phyloP scores from a whole-genome alignment of 2,329 filamentous ascomycete species.

The Lasiodiplodia sp. region DNA sequence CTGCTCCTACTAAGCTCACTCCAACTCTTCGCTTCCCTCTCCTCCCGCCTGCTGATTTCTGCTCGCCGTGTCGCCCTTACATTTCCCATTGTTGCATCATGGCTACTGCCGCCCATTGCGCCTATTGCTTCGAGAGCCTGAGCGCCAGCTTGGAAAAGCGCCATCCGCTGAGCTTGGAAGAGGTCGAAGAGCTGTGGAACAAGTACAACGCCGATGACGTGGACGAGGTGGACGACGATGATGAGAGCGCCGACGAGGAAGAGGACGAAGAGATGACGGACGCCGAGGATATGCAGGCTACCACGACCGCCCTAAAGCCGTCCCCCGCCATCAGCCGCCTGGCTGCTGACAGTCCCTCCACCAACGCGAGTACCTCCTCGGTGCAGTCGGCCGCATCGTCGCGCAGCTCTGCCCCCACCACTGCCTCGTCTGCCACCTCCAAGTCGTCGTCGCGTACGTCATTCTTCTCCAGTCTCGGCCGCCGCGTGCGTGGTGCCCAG shows the following conservation, averaged over 20 bases:
- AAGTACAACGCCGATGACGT: slow-evolving; percentile 51
- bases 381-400: slow-evolving; percentile 35
- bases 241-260: slow-evolving; percentile 42
- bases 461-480: slow-evolving; percentile 44
- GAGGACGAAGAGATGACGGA: slow-evolving; percentile 43
- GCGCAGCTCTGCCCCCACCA: slow-evolving; percentile 47
- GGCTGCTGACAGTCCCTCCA: slow-evolving; percentile 51
- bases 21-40: not conserved
- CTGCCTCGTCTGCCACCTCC: slow-evolving; percentile 55
- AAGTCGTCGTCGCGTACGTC: slow-evolving; percentile 41
- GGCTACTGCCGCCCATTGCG: slow-evolving; percentile 86
- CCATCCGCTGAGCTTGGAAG: slow-evolving; percentile 69
- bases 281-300: slow-evolving; percentile 32
- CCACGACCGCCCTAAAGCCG: slow-evolving; percentile 38
- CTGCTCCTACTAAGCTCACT: slow-evolving; percentile 3
- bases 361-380: slow-evolving; percentile 53
- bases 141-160: slow-evolving; percentile 76
- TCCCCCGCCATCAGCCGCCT: slow-evolving; percentile 56
- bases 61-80: not conserved
- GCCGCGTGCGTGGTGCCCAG: slow-evolving; percentile 36
- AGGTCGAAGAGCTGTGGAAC: slow-evolving; percentile 75
- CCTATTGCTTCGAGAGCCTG: slow-evolving; percentile 91
- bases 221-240: slow-evolving; percentile 43
- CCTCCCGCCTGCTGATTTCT: not conserved
- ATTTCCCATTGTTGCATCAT: slow-evolving; percentile 56